These are phyloP conservation scores for Cladophialophora exuberans DNA, from an alignment of 2,329 filamentous ascomycete species.

Conservation along the genomic window DNA sequence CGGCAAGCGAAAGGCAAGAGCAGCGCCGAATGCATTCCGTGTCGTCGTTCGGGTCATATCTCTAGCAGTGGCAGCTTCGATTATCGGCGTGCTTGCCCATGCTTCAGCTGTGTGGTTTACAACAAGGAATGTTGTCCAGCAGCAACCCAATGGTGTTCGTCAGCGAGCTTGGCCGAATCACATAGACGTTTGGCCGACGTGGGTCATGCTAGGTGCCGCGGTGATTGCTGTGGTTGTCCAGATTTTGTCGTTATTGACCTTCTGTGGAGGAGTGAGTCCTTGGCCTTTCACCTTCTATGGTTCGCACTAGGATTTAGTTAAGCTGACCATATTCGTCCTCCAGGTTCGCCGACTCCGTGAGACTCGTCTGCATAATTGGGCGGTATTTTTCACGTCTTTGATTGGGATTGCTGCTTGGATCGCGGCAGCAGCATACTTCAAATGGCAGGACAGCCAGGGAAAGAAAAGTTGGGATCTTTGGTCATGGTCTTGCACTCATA, in stretches of 20 bases:
- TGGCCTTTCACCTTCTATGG: background rate
- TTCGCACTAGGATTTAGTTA: background rate
- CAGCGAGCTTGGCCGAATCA: conserved; percentile 15
- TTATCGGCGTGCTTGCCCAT: conserved; percentile 15
- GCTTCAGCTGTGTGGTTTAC: conserved; percentile 8
- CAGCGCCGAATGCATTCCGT: background rate
- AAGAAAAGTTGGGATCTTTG: conserved; percentile 16
- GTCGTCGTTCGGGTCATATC: conserved; percentile 9
- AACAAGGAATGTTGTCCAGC: conserved; percentile 9
- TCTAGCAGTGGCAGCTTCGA: conserved; percentile 1
- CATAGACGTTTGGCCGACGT: conserved; percentile 15
- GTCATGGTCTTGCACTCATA: conserved; percentile 17
- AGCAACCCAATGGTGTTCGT: conserved; percentile 1
- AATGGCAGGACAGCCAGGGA: conserved; percentile 12
- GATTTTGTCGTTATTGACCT: conserved; percentile 12
- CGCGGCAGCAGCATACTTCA: conserved; percentile 17
- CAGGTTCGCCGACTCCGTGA: conserved; percentile 11
- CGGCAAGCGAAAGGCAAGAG: conserved; percentile 2
- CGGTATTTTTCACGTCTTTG: conserved; percentile 16
- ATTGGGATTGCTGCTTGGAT: conserved; percentile 14
- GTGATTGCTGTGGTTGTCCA: conserved; percentile 11
- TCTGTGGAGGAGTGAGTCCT: conserved; percentile 13
- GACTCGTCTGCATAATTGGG: conserved; percentile 9
- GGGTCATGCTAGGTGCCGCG: conserved; percentile 19
- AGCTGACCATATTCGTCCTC: background rate